phyloP scores from a whole-genome alignment of 2,329 filamentous ascomycete species.

The Stemphylium beticola region DNA sequence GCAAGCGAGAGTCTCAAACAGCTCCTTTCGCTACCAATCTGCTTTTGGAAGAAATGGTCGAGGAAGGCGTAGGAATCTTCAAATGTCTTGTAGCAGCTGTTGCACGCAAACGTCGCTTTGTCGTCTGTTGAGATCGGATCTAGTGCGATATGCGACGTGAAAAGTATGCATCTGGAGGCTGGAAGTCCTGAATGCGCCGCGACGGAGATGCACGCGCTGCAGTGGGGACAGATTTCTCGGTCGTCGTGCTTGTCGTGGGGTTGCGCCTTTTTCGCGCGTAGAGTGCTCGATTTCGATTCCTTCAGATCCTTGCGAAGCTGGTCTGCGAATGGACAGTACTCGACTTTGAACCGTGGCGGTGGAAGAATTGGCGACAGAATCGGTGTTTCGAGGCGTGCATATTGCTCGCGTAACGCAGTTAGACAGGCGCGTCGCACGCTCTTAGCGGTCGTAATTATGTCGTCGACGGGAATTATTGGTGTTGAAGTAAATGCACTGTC shows the following conservation, averaged over 20 bases:
- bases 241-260: constrained; percentile 42
- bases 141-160: constrained; percentile 35
- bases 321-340: constrained; percentile 41
- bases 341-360: constrained; percentile 43
- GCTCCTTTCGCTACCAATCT: constrained; percentile 40
- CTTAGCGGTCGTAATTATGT: constrained; percentile 39
- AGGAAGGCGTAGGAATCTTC: constrained; percentile 45
- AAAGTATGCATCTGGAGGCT: constrained; percentile 38
- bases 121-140: constrained; percentile 12
- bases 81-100: constrained; percentile 45
- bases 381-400: constrained; percentile 31
- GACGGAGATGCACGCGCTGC: constrained; percentile 38
- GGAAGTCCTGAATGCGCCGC: constrained; percentile 42
- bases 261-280: constrained; percentile 36
- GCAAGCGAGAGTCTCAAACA: constrained; percentile 25
- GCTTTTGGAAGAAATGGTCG: constrained; percentile 44
- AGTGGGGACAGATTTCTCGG: constrained; percentile 42
- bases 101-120: constrained; percentile 42
- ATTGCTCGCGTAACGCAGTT: constrained; percentile 38
- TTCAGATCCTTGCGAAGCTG: constrained; percentile 36
- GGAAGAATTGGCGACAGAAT: constrained; percentile 32
- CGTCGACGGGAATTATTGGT: constrained; percentile 31
- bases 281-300: constrained; percentile 20
- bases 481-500: constrained; percentile 34
- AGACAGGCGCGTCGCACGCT: constrained; percentile 42